Conservation (phyloP, 73 alveolate genomes). For the Paramecium biaurelia region DNA sequence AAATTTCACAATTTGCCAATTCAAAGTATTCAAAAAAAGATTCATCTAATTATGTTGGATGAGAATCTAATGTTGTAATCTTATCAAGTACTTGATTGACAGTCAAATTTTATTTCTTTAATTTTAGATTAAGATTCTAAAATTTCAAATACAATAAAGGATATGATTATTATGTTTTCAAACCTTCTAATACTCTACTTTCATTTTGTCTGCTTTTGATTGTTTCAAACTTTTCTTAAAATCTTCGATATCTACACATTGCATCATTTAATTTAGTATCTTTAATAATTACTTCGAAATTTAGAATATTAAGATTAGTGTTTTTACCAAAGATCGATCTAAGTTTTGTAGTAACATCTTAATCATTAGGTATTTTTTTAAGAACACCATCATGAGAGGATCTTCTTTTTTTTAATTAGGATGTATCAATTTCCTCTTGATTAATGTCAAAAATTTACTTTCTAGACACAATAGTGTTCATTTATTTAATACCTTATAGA, state of each 20-base stretch:
- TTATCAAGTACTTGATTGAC: constrained; percentile 5
- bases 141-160: background rate
- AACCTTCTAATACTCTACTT: background rate
- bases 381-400: constrained; percentile 40
- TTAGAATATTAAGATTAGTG: background rate
- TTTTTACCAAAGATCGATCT: background rate
- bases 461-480: background rate
- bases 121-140: background rate
- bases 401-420: background rate
- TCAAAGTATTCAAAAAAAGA: constrained; percentile 23
- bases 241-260: background rate
- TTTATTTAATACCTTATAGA: background rate
- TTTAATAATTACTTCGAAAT: background rate
- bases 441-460: background rate
- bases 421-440: background rate
- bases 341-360: background rate
- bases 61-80: constrained; percentile 21
- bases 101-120: background rate
- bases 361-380: too few relatives aligned
- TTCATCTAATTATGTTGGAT: background rate
- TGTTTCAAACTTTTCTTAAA: background rate
- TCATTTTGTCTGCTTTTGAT: constrained; percentile 10
- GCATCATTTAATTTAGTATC: constrained; percentile 19
- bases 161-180: background rate
- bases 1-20: background rate